Evolutionary conservation across 352 stramenopile genomes (phyloP), one percentile per base, ranked within the genome.

Genomic region (Phytophthora multivora): DNA sequence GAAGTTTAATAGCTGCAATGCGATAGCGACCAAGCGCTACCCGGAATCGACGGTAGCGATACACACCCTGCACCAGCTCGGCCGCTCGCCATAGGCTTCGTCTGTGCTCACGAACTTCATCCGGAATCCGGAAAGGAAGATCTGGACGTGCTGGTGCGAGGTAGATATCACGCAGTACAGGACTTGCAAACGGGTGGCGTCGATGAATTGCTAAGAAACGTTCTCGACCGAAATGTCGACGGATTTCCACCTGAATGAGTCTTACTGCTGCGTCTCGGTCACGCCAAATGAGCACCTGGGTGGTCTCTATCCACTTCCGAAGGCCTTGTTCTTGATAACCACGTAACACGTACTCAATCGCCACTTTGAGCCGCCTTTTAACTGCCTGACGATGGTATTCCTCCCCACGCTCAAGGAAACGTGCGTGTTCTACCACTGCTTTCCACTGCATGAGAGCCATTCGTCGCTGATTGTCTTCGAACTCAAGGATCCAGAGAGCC

Each of bases 391-490:
- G 80, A 30, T 90, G 83, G 52, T 93, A 93, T 33, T 72, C 79
- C 5, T 77, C 63, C 3, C 83, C 82, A 12, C 80, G 84, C 18
- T 80, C 67, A 8, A 64, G 58, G 55, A 82, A 93, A 12, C 77
- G 83, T 4, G 49, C 71, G 45, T 80, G 69, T 28, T 91, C 87
- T 2, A 93, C 79, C 6, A 89, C 38, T n/a, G 80, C 85, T 52
- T 93, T 93, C 87, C 85, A 95, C 67, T 95, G 87, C 41, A 89
- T 48, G 5, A 91, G 66, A 18, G 82, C 83, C 55, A 90, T 73
- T 4, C 80, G 79, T n/a, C 74, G 69, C 50, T 93, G 81, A 31
- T 93, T 93, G 39, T 83, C 63, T 53, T 94, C 81, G 55, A 94
- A 94, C 48, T 85, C 70, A 5, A 79, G 59, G 3, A 93, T 26